These are phyloP conservation scores for Podila minutissima DNA, from an alignment of 192 early-diverging fungal genomes.

Conservation along the genomic window DNA sequence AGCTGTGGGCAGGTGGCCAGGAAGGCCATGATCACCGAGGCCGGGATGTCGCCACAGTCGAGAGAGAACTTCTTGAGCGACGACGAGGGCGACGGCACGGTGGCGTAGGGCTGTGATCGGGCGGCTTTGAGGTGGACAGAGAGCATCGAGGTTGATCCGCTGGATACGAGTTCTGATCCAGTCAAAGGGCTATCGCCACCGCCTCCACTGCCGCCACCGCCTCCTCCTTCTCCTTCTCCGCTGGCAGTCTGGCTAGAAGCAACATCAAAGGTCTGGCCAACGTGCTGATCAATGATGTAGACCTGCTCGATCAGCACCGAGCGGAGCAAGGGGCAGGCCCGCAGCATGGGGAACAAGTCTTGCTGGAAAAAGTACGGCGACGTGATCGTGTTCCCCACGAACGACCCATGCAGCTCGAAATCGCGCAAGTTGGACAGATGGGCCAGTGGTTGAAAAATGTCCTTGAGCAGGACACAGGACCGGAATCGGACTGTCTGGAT, in stretches of 20 bases:
- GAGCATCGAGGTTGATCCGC: slow-evolving; percentile 9
- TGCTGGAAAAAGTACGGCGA: slow-evolving; percentile 46
- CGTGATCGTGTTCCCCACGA: slow-evolving; percentile 49
- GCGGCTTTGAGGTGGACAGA: slow-evolving; percentile 32
- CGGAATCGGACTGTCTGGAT: slow-evolving; percentile 36
- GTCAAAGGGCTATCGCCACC: background rate
- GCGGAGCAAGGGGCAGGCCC: slow-evolving; percentile 19
- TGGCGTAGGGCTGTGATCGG: background rate
- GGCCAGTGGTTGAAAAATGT: slow-evolving; percentile 34
- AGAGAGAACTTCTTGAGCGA: slow-evolving; percentile 26
- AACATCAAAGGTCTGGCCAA: slow-evolving; percentile 8
- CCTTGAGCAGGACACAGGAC: slow-evolving; percentile 26
- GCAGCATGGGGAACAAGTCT: slow-evolving; percentile 33
- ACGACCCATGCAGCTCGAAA: slow-evolving; percentile 48
- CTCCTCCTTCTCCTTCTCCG: slow-evolving; percentile 1
- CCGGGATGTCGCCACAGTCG: slow-evolving; percentile 46
- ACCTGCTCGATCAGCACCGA: slow-evolving; percentile 30
- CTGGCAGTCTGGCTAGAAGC: background rate
- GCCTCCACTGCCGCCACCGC: slow-evolving; percentile 7
- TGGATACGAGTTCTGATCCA: background rate
- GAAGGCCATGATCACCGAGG: slow-evolving; percentile 32
- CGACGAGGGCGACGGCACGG: background rate
- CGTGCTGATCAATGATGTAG: slow-evolving; percentile 38
- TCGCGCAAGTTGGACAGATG: slow-evolving; percentile 29
- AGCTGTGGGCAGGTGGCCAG: slow-evolving; percentile 22